These are phyloP conservation scores for Penicillium sp. DNA, from an alignment of 2,329 filamentous ascomycete genomes.

Conservation along the genomic window DNA sequence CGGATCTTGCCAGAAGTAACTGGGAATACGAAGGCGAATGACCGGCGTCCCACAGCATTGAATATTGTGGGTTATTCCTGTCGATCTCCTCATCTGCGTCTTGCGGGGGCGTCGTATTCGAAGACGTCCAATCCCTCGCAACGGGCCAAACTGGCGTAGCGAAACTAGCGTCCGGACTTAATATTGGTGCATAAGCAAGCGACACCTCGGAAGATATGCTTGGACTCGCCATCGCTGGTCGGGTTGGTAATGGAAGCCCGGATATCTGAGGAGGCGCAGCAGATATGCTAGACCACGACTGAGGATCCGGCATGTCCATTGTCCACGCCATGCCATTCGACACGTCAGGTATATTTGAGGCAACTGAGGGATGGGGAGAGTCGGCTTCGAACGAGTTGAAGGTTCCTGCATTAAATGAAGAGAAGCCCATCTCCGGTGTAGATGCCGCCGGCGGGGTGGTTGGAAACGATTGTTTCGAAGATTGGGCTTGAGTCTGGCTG, in stretches of 20 bases:
- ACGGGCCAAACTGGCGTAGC: conserved; percentile 14
- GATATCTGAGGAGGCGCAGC: conserved; percentile 19
- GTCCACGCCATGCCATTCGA: conserved; percentile 19
- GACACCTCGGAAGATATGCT: conserved; percentile 12
- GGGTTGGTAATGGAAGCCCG: conserved; percentile 19
- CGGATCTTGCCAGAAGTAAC: conserved; percentile 44
- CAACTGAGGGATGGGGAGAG: conserved; percentile 1
- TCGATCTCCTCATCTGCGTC: conserved; percentile 22
- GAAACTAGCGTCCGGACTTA: conserved; percentile 14
- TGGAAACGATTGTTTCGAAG: conserved; percentile 1
- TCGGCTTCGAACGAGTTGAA: conserved; percentile 10
- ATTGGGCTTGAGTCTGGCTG: conserved; percentile 4
- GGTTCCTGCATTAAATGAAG: conserved; percentile 1
- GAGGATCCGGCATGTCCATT: conserved; percentile 23
- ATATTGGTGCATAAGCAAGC: conserved; percentile 12
- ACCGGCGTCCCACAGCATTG: conserved; percentile 17
- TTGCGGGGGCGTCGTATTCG: conserved; percentile 9
- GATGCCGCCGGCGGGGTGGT: conserved; percentile 5
- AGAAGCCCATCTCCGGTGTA: conserved; percentile 3
- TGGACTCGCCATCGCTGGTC: conserved; percentile 11
- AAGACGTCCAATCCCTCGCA: conserved; percentile 5
- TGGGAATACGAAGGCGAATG: conserved; percentile 35
- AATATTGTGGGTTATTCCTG: conserved; percentile 9
- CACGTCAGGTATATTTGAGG: conserved; percentile 13
- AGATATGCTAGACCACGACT: conserved; percentile 18